Evolutionary conservation across 768 basidiomycete genomes (phyloP).

Genomic region (Fistulinella prunicolor): DNA sequence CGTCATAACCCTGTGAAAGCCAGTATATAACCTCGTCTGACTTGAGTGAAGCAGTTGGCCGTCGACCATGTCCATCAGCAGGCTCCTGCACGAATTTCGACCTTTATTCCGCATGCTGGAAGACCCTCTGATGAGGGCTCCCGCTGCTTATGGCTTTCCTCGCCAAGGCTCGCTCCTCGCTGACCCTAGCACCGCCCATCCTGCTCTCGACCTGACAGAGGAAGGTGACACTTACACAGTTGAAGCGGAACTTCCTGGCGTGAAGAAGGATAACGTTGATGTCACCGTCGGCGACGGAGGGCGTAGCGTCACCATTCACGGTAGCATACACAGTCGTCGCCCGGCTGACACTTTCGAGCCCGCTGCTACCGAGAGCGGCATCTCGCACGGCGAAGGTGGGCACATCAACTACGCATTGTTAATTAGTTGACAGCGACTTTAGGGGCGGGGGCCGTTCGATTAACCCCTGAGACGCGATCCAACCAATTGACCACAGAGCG

Average conservation of each 20-base stretch:
- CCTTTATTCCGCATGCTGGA: constrained; percentile 77
- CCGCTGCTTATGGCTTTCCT: constrained; percentile 24
- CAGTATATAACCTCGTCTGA: no score
- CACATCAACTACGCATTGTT: not conserved
- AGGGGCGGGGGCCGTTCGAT: constrained; percentile 14
- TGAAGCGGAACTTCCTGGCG: constrained; percentile 76
- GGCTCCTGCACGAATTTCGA: constrained; percentile 66
- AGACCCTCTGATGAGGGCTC: constrained; percentile 53
- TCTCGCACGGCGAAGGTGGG: constrained; percentile 31
- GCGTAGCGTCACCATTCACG: constrained; percentile 69
- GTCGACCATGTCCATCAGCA: constrained; percentile 58
- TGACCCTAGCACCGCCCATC: constrained; percentile 43
- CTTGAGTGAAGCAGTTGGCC: not conserved
- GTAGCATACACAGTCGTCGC: constrained; percentile 42
- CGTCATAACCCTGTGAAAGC: constrained; percentile 6
- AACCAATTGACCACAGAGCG: constrained; percentile 60
- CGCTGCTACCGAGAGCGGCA: constrained; percentile 7
- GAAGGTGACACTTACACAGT: constrained; percentile 62
- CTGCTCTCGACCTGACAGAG: constrained; percentile 68
- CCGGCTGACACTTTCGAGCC: constrained; percentile 20
- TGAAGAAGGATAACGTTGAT: constrained; percentile 73
- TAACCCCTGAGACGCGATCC: constrained; percentile 22
- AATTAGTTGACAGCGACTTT: not conserved
- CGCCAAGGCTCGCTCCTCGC: constrained; percentile 40
- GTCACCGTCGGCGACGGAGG: constrained; percentile 70